phyloP scores from a whole-genome alignment of 2,329 filamentous ascomycete genomes.

The Leptographium lundbergii region DNA sequence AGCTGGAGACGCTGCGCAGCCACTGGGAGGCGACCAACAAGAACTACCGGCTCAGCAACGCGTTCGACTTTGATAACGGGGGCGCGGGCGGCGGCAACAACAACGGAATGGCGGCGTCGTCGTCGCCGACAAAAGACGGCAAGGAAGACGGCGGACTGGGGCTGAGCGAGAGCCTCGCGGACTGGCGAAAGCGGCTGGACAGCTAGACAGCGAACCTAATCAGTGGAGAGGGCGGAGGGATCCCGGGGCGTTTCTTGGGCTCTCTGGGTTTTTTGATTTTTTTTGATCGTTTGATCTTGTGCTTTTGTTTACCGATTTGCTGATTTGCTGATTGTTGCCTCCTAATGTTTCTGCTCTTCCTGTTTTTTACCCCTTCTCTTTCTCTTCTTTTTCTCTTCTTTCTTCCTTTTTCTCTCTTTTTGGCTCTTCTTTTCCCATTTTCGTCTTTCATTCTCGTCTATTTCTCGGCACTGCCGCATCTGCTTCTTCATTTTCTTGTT shows the following conservation, averaged over 20 bases:
- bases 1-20: conserved; percentile 77
- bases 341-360: too few species aligned
- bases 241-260: background rate
- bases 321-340: background rate
- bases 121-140: conserved; percentile 16
- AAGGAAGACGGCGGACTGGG: conserved; percentile 33
- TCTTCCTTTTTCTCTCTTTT: background rate
- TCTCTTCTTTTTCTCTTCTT: background rate
- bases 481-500: conserved; percentile 1
- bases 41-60: conserved; percentile 80
- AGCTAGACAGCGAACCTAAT: conserved; percentile 10
- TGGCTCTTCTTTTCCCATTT: background rate
- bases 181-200: conserved; percentile 71
- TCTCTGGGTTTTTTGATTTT: background rate
- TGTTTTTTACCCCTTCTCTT: background rate
- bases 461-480: background rate
- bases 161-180: conserved; percentile 60
- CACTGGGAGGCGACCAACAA: conserved; percentile 97
- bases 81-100: conserved; percentile 2
- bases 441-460: background rate
- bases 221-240: background rate
- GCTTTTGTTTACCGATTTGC: background rate
- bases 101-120: background rate
- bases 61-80: conserved; percentile 67
- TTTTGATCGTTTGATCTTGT: background rate